phyloP scores from a whole-genome alignment of 2,329 filamentous ascomycete genomes.

The Xylariaceae sp. region DNA sequence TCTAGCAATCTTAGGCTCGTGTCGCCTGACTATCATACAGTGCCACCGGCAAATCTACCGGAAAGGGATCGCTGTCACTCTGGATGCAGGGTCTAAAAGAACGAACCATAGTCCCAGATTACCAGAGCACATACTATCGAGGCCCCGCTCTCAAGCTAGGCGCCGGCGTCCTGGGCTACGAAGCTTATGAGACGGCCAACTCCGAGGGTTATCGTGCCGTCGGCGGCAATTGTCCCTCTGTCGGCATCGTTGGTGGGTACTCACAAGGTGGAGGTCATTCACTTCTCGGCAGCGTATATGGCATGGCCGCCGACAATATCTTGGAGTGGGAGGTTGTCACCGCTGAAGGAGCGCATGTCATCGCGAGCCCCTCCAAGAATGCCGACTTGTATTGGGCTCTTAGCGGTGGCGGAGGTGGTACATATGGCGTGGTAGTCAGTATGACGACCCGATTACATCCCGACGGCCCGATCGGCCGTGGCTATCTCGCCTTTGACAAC shows the following conservation, averaged over 20 bases:
- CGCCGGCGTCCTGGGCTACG: slow-evolving; percentile 4
- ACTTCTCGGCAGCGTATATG: slow-evolving; percentile 46
- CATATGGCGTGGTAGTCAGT: slow-evolving; percentile 52
- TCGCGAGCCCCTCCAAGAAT: slow-evolving; percentile 44
- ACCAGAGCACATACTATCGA: slow-evolving; percentile 32
- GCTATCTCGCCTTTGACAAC: slow-evolving; percentile 40
- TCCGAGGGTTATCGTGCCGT: slow-evolving; percentile 3
- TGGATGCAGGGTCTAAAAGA: slow-evolving; percentile 46
- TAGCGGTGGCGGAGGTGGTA: slow-evolving; percentile 55
- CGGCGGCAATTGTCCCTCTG: slow-evolving; percentile 5
- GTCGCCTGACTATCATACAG: not conserved
- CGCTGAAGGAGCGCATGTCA: slow-evolving; percentile 42
- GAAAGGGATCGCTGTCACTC: slow-evolving; percentile 43
- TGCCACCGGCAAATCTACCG: slow-evolving; percentile 47
- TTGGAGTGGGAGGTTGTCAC: slow-evolving; percentile 55
- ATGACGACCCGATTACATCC: slow-evolving; percentile 50
- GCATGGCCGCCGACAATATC: slow-evolving; percentile 56
- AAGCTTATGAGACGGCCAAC: slow-evolving; percentile 6
- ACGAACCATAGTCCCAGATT: slow-evolving; percentile 24
- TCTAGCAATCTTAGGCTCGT: not conserved
- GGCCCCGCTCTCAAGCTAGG: slow-evolving; percentile 28
- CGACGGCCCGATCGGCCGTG: slow-evolving; percentile 39
- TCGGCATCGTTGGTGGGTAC: slow-evolving; percentile 14
- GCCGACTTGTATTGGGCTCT: slow-evolving; percentile 61
- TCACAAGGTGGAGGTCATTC: slow-evolving; percentile 52